Conservation (phyloP, 352 stramenopile genomes). For the Phytophthora sp. region DNA sequence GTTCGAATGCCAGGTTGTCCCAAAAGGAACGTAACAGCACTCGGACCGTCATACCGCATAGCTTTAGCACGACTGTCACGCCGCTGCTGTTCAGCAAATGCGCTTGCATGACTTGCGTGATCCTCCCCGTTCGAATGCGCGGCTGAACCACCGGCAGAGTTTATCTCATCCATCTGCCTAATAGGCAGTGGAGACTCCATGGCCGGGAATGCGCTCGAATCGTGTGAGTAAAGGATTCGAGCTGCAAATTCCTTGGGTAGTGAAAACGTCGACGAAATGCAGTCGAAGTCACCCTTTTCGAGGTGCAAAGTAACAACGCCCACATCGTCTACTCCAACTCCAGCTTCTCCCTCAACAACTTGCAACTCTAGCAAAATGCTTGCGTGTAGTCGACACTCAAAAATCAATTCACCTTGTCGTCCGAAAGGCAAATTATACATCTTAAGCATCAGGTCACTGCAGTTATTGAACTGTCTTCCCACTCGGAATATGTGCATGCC, state of each 20-base stretch:
- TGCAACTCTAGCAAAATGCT: slow-evolving; percentile 78
- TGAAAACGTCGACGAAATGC: slow-evolving; percentile 69
- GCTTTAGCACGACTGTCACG: slow-evolving; percentile 47
- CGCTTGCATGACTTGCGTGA: slow-evolving; percentile 8
- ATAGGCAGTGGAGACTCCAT: slow-evolving; percentile 34
- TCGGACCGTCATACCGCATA: slow-evolving; percentile 71
- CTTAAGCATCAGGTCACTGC: slow-evolving; percentile 76
- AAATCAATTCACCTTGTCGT: slow-evolving; percentile 79
- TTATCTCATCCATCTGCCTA: slow-evolving; percentile 29
- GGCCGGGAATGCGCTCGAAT: slow-evolving; percentile 54
- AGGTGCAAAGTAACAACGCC: slow-evolving; percentile 59
- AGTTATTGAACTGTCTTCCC: slow-evolving; percentile 60
- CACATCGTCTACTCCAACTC: slow-evolving; percentile 34
- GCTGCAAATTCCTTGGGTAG: slow-evolving; percentile 74
- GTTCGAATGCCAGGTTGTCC: slow-evolving; percentile 69
- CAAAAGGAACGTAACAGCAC: slow-evolving; percentile 70
- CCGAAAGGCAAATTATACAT: slow-evolving; percentile 91
- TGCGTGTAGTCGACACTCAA: slow-evolving; percentile 76
- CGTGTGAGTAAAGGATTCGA: slow-evolving; percentile 58
- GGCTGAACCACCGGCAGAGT: not conserved
- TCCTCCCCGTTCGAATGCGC: slow-evolving; percentile 9
- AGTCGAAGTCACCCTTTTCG: slow-evolving; percentile 84
- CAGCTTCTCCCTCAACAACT: slow-evolving; percentile 25
- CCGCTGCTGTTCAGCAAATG: slow-evolving; percentile 30
- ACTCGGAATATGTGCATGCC: slow-evolving; percentile 75